These are phyloP conservation scores for Xylaria intraflava DNA, from an alignment of 495 filamentous ascomycete species.

Conservation along the genomic window DNA sequence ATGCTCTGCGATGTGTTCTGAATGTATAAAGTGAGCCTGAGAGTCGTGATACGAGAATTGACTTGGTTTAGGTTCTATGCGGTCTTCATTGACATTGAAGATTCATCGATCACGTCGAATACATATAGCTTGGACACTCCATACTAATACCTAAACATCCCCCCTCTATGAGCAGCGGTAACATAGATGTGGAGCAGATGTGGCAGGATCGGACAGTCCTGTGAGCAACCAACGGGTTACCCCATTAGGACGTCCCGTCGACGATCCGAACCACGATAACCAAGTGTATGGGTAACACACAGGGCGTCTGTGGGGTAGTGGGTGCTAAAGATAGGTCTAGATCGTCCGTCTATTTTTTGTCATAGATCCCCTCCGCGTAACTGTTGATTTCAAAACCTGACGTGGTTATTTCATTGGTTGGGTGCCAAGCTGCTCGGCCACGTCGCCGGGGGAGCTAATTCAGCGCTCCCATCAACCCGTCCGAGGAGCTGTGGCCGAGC, in stretches of 20 bases:
- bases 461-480: no score
- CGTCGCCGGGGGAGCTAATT: no score
- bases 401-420: no score
- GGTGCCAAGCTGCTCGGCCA: no score
- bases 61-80: background rate
- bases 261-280: conserved; percentile 1
- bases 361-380: no score
- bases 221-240: conserved; percentile 2
- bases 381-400: no score
- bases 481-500: no score
- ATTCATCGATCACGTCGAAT: no score
- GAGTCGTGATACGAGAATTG: background rate
- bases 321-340: background rate
- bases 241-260: conserved; percentile 1
- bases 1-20: background rate
- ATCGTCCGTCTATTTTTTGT: background rate
- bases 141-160: background rate
- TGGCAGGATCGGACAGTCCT: background rate
- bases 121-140: no score
- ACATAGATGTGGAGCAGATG: no score
- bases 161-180: no score
- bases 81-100: background rate
- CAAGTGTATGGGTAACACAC: background rate
- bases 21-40: background rate
- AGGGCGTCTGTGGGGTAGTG: conserved; percentile 5